These are phyloP conservation scores for Calophaca sinica DNA, from an alignment of 306 rosid species.

Conservation along the genomic window DNA sequence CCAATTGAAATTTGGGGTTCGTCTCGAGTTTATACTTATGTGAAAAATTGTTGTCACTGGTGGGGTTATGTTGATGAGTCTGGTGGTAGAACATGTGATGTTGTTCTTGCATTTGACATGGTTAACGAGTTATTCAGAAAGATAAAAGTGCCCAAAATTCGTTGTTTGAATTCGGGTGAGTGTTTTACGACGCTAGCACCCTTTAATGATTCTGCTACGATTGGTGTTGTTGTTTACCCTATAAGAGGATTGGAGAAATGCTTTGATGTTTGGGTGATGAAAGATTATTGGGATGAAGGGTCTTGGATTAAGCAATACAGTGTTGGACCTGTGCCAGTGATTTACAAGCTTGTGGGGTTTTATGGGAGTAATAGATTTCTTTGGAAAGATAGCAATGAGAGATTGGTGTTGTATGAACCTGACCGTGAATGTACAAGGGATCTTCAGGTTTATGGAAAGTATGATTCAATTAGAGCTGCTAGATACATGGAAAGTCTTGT, in stretches of 20 bases:
- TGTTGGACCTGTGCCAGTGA: constrained; percentile 37
- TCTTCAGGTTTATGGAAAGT: constrained; percentile 45
- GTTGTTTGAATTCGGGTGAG: neutral
- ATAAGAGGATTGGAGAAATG: constrained; percentile 13
- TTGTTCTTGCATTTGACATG: constrained; percentile 46
- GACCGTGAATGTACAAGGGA: constrained; percentile 5
- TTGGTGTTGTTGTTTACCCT: constrained; percentile 40
- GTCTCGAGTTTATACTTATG: constrained; percentile 37
- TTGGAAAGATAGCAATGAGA: constrained; percentile 36
- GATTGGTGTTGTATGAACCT: constrained; percentile 18
- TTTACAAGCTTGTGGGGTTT: constrained; percentile 44
- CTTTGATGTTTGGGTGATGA: constrained; percentile 48
- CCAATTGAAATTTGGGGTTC: constrained; percentile 41
- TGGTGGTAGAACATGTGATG: constrained; percentile 1
- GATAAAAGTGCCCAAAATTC: constrained; percentile 31
- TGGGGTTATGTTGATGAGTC: constrained; percentile 36
- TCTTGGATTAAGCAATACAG: constrained; percentile 48
- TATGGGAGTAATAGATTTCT: constrained; percentile 35
- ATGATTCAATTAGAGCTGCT: constrained; percentile 40
- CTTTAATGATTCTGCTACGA: constrained; percentile 14
- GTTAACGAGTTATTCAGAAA: constrained; percentile 40
- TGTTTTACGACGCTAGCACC: constrained; percentile 29
- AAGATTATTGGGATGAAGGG: constrained; percentile 41
- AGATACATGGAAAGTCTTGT: constrained; percentile 44
- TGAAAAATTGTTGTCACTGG: constrained; percentile 43